Evolutionary conservation across 345 rosid genomes (phyloP), one percentile per base, ranked within the genome.

Genomic region (Camelina neglecta): DNA sequence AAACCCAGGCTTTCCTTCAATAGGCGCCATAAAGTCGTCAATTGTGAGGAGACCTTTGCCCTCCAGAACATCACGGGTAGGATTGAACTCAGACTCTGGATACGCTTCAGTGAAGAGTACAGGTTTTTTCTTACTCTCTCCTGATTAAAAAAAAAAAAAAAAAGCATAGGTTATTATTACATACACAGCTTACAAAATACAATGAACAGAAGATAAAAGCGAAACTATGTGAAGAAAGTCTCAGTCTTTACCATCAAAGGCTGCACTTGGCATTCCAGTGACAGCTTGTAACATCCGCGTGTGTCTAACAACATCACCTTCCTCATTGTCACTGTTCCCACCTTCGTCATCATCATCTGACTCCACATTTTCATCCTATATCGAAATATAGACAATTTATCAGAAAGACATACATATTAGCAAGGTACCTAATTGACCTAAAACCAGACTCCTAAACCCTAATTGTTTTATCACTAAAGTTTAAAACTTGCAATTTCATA

Each of bases 21-120:
- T 89, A 64, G 91, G 84, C 8, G 68, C 88, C 62, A 95, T 47
- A 75, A 92, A 88, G 69, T 95, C 98, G 56, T 88, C 86, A 41
- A 86, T 11, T 8, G 85, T 80, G 71, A 95, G 67, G 56, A 36
- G 85, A 57, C 88, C 83, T 53, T 81, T 80, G 56, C 98, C 97
- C 74, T 88, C 88, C 45, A 93, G 80, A 81, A 92, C 86, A 81
- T 92, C 96, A 69, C 87, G 85, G 45, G 83, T 92, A 4, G 99
- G 98, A 74, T 95, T 88, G 74, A 83, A 90, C 80, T 92, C 98
- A 24, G 97, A 93, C 79, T 92, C 98, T 23, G 96, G 96, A 82
- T 90, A 88, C 15, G 86, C 85, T 83, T 88, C 98, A 4, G 93
- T 86, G 45, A 85, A 65, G 69, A 89, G 83, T 68, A 60, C 79